Evolutionary conservation across 345 rosid species (phyloP), one percentile per base, ranked within the genome.

Genomic region (Boechera retrofracta): DNA sequence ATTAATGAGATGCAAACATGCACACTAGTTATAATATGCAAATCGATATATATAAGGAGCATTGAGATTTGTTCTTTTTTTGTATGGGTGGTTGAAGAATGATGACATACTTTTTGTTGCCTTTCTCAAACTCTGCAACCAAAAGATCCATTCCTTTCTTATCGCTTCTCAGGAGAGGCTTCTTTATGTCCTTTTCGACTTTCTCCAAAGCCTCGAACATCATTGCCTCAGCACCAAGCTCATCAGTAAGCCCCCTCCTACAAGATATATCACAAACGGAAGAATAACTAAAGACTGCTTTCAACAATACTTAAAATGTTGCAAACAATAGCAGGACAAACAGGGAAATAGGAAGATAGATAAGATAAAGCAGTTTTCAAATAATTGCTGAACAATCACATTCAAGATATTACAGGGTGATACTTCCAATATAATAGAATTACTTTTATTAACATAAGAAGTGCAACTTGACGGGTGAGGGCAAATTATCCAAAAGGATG

Each of bases 121-220:
- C 85, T 83, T 91, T 91, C 52, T 93, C 99, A 79, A 96, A 96
- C 60, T 96, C 99, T 16, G 91, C 90, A 81, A 78, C 63, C 32
- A 96, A 86, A 84, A 93, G 88, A 70, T 89, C 85, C 98, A 93
- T 93, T 78, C 87, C 93, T 83, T 89, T 87, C 93, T 91, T 87
- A 74, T 96, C 99, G 42, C 83, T 75, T 87, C 98, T 89, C 93
- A 96, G 64, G 45, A 96, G 93, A 83, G 98, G 98, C 77, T 91
- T 89, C 86, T 96, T 93, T 29, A 91, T 84, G 67, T 96, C 95
- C 33, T 87, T 89, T 66, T 96, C 99, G 64, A 93, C 87, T 81
- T 96, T 96, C 65, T 93, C 99, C 79, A 96, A 71, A 58, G 98
- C 97, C 74, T 89, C 96, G 74, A 96, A 86, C 97, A 91, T 93